phyloP scores from a whole-genome alignment of 495 filamentous ascomycete genomes.

The Neurospora terricola region DNA sequence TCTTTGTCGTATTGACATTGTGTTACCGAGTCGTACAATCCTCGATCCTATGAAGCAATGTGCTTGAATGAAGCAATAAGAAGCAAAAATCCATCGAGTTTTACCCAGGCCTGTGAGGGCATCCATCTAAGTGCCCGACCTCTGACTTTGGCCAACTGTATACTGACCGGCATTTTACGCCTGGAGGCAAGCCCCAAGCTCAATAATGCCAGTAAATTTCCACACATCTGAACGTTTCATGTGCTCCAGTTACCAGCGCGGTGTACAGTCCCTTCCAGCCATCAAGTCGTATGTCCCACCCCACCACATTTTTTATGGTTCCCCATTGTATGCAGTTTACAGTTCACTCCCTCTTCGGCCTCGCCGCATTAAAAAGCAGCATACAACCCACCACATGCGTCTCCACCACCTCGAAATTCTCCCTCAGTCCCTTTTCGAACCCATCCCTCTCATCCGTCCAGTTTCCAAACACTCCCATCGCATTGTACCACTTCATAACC shows the following conservation, averaged over 20 bases:
- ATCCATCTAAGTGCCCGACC: background rate
- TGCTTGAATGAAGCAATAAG: background rate
- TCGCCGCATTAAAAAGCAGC: background rate
- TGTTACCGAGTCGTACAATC: background rate
- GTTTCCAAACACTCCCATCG: slow-evolving; percentile 16
- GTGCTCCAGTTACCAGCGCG: background rate
- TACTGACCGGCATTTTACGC: background rate
- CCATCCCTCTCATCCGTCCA: slow-evolving; percentile 15
- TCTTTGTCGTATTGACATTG: background rate
- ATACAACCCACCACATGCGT: slow-evolving; percentile 13
- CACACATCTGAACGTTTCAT: background rate
- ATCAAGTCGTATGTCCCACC: background rate
- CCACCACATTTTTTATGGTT: background rate
- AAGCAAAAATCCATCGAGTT: background rate
- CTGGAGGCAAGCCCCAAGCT: background rate
- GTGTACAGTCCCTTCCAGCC: background rate
- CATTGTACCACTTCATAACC: slow-evolving; percentile 21
- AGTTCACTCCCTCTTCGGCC: background rate
- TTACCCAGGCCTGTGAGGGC: background rate
- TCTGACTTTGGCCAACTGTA: background rate
- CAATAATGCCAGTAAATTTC: background rate
- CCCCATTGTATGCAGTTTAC: background rate
- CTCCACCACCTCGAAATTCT: slow-evolving; percentile 22
- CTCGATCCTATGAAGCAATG: background rate
- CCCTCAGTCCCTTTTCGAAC: slow-evolving; percentile 27